Base-by-base conservation (phyloP, 2,329 filamentous ascomycete species). In the Fusarium anthophilum region DNA sequence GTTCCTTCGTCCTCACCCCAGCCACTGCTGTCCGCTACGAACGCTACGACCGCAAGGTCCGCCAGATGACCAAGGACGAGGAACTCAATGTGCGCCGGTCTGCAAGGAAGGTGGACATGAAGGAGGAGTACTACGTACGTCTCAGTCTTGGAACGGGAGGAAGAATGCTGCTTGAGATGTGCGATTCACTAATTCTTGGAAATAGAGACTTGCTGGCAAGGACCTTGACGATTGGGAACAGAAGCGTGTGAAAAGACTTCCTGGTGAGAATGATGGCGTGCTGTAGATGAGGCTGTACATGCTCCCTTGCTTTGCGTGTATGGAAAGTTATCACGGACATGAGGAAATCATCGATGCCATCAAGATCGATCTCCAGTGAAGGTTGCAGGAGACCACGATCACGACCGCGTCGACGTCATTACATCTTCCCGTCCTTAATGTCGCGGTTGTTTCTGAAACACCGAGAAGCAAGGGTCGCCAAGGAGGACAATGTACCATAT, bases 211-310 rank as follows among this genome's bases (percentile, higher is more conserved):
- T 48, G 76, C 86, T 94, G 93, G 94, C 38, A 97, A 97, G 82
- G 96, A 98, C 80, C 85, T 98, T 70, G 96, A 99, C 79, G 90
- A 94, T 80, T 99, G 96, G 96, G 96, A 98, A 82, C 96, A 98
- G 84, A 97, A 96, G 84, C 91, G 97, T 60, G 95, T 98, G 17
- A 91, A 98, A 85, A 88, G 96, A 80, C 88, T 98, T 69, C 91
- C 94, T 26, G 96, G 96, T 75, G 97, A 99, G 83, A 93, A 90
- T 69, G 96, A 99, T 82, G 96, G 96, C 39, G 89, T 94, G 57
- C 81, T 98, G 54, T 76, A 66, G 71, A 55, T 43, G 39, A 71
- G 55, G 66, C 44, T 59, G 35, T 60, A 60, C 26, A 26, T 37
- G 38, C 51, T 68, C 48, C 62, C 64, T 72, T 74, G 67, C 59